Base-by-base conservation (phyloP, 2,329 filamentous ascomycete genomes). In the Sarocladiaceae sp. region DNA sequence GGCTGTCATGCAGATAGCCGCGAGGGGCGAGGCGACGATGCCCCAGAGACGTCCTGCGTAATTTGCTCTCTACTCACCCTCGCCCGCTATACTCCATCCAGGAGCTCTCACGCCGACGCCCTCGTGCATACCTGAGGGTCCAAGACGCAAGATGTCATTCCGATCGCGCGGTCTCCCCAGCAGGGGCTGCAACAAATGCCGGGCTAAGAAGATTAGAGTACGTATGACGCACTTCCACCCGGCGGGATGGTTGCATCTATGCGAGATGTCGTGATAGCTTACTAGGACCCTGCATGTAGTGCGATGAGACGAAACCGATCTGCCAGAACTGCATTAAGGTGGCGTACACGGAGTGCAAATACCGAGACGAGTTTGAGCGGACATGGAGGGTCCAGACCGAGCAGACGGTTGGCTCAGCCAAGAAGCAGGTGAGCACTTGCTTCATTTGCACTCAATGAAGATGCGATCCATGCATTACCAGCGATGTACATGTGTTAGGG, bases 261-360 rank as follows among this genome's bases (percentile, higher is more conserved):
- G 29, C 11, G 13, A 18, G 22, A 25, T 46, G n/a, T 28, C 22
- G 40, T 46, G 22, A 28, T 46, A 18, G 29, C 40, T 42, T 22
- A 42, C 22, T 10, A 23, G 10, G 22, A 20, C 6, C 13, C 20
- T 42, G 18, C 17, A 42, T 22, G 37, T 20, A 58, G 58, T 60
- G 56, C 37, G 57, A 59, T 17, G 57, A 59, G 31, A 48, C n/a
- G n/a, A 58, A 56, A 40, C 57, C 56, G 7, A 51, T 53, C 17
- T 60, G 54, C 23, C 50, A 53, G 15, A 60, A 54, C 25, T 59
- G 54, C 48, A 46, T 54, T 3, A 48, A n/a, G 28, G 25, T 33
- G 8, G 25, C 44, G 6, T 33, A 48, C 26, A 17, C 44, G 17
- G 50, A 52, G n/a, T 52, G 50, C 50, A 46, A 25, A 29, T 52